Conservation (phyloP, 1,284 basidiomycete genomes). For the Kwoniella shivajii region DNA sequence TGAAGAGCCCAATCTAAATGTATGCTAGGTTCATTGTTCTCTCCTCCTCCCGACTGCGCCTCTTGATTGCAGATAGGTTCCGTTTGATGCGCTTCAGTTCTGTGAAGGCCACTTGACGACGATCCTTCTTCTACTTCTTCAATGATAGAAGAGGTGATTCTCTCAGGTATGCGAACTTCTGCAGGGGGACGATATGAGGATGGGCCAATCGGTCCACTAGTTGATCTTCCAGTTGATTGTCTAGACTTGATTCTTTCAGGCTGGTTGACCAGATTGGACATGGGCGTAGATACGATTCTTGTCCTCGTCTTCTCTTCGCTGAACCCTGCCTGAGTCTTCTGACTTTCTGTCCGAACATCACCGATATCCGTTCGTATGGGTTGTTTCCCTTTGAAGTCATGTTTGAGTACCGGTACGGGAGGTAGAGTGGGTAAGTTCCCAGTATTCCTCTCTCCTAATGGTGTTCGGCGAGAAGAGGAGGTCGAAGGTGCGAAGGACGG, state of each 20-base stretch:
- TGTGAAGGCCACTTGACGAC: background rate
- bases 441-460: conserved; percentile 13
- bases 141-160: conserved; percentile 1
- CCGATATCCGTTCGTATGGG: background rate
- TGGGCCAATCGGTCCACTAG: conserved; percentile 8
- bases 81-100: background rate
- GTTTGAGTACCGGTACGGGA: background rate
- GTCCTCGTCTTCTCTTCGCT: background rate
- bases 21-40: conserved; percentile 5
- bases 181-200: too few relatives aligned
- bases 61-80: too few relatives aligned
- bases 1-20: conserved; percentile 21
- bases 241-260: background rate
- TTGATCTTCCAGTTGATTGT: background rate
- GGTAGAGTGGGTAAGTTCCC: conserved; percentile 11
- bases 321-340: background rate
- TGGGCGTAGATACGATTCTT: conserved; percentile 12
- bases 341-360: background rate
- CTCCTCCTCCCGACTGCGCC: background rate
- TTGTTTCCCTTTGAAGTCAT: conserved; percentile 9
- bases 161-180: too few relatives aligned
- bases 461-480: conserved; percentile 1
- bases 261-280: background rate
- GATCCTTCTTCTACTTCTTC: conserved; percentile 1
- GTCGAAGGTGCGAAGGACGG: conserved; percentile 8